Conservation (phyloP, 2,329 filamentous ascomycete genomes). For the Penicillium sp. region DNA sequence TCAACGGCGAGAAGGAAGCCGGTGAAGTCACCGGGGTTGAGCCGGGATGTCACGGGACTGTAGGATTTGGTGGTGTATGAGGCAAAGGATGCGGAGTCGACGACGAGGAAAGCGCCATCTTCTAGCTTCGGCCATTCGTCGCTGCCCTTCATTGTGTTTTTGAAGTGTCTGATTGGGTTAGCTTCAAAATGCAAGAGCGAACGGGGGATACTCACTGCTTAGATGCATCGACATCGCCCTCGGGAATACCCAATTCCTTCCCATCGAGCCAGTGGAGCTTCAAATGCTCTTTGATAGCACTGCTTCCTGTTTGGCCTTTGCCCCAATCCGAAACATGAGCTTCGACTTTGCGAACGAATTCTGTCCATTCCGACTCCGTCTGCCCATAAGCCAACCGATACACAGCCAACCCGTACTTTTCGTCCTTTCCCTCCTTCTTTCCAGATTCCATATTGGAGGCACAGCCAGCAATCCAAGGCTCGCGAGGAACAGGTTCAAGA, state of each 20-base stretch:
- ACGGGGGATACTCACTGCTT: slow-evolving; percentile 2
- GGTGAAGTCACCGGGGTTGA: slow-evolving; percentile 20
- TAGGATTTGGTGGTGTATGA: slow-evolving; percentile 19
- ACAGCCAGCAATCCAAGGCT: slow-evolving; percentile 21
- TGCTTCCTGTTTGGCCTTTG: slow-evolving; percentile 18
- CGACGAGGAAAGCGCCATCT: slow-evolving; percentile 15
- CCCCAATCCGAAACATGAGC: slow-evolving; percentile 28
- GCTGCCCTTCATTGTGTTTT: not conserved
- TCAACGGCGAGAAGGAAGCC: slow-evolving; percentile 29
- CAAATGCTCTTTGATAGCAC: slow-evolving; percentile 21
- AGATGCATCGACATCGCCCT: slow-evolving; percentile 17
- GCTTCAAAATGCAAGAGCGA: not conserved
- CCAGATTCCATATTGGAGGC: not conserved
- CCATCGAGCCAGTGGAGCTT: slow-evolving; percentile 31
- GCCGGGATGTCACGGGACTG: slow-evolving; percentile 1
- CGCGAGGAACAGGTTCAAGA: slow-evolving; percentile 11
- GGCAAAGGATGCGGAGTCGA: slow-evolving; percentile 17
- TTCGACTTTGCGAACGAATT: slow-evolving; percentile 24
- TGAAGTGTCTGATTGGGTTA: slow-evolving; percentile 14
- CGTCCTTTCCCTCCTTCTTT: not conserved
- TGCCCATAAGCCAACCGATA: slow-evolving; percentile 28
- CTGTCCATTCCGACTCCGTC: slow-evolving; percentile 23
- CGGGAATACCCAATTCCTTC: slow-evolving; percentile 18
- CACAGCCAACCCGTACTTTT: slow-evolving; percentile 19
- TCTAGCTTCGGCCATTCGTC: not conserved